Conservation (phyloP, 805 yeast genomes). For the Limtongia smithiae region DNA sequence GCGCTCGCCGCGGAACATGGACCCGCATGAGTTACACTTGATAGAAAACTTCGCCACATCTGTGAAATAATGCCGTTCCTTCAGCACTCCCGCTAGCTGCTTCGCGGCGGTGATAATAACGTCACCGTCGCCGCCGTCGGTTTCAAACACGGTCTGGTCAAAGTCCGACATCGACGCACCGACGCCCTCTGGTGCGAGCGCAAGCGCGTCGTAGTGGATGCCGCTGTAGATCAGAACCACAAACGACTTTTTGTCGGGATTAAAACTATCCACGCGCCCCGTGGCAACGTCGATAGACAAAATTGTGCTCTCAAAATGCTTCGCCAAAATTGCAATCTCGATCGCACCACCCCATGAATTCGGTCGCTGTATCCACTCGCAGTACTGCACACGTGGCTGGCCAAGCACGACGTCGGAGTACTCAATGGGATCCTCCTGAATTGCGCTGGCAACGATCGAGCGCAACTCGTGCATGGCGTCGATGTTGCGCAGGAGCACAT, state of each 20-base stretch:
- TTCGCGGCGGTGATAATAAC: slow-evolving; percentile 41
- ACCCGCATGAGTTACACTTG: slow-evolving; percentile 55
- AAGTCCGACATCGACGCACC: slow-evolving; percentile 32
- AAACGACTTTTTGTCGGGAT: slow-evolving; percentile 44
- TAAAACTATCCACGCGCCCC: slow-evolving; percentile 54
- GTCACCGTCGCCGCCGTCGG: slow-evolving; percentile 36
- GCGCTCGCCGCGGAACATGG: slow-evolving; percentile 55
- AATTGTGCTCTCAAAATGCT: slow-evolving; percentile 50
- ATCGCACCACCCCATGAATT: slow-evolving; percentile 84
- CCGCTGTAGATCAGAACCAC: slow-evolving; percentile 64
- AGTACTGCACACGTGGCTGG: slow-evolving; percentile 46
- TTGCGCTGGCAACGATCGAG: slow-evolving; percentile 47
- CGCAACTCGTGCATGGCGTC: slow-evolving; percentile 51
- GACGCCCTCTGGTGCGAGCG: slow-evolving; percentile 38
- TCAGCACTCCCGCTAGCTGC: slow-evolving; percentile 46
- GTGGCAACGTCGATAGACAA: slow-evolving; percentile 64
- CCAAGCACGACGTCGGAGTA: slow-evolving; percentile 61
- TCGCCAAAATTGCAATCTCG: slow-evolving; percentile 61
- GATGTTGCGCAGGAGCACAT: slow-evolving; percentile 45
- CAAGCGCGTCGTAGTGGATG: slow-evolving; percentile 67
- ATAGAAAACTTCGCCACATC: slow-evolving; percentile 59
- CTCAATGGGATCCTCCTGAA: slow-evolving; percentile 43
- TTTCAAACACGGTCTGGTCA: slow-evolving; percentile 46
- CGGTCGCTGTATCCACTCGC: slow-evolving; percentile 56
- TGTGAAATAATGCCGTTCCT: slow-evolving; percentile 55